Conservation (phyloP, 1,139 yeast species). For the Pichiaceae sp. region DNA sequence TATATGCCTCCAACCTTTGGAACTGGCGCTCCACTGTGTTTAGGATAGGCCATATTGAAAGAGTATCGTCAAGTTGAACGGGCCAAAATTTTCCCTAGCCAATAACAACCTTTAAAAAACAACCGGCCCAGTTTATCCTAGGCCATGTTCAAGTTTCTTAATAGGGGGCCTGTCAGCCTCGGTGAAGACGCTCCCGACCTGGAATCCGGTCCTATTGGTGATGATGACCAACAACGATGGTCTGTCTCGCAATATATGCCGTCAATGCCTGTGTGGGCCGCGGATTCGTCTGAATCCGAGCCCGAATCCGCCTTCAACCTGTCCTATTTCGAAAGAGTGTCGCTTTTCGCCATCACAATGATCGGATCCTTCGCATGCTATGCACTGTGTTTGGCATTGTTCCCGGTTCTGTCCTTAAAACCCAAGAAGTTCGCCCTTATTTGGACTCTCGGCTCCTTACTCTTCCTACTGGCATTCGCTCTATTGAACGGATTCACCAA, state of each 20-base stretch:
- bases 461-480: slow-evolving; percentile 50
- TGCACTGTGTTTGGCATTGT: slow-evolving; percentile 43
- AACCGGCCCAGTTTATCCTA: too few relatives aligned
- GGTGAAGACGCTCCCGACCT: too few relatives aligned
- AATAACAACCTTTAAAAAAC: too few relatives aligned
- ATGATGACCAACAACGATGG: too few relatives aligned
- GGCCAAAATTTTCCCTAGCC: too few relatives aligned
- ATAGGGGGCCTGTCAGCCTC: too few relatives aligned
- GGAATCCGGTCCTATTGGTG: too few relatives aligned
- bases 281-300: background rate
- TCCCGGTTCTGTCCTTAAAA: slow-evolving; percentile 47
- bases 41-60: background rate
- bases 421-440: slow-evolving; percentile 53
- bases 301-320: slow-evolving; percentile 29
- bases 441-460: slow-evolving; percentile 54
- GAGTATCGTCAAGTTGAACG: background rate
- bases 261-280: background rate
- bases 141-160: too few relatives aligned
- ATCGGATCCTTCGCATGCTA: slow-evolving; percentile 49
- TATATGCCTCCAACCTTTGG: slow-evolving; percentile 50
- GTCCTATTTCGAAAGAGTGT: slow-evolving; percentile 51
- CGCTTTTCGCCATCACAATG: slow-evolving; percentile 47
- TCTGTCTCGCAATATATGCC: background rate
- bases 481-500: slow-evolving; percentile 46
- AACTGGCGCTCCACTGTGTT: slow-evolving; percentile 41